phyloP scores from a whole-genome alignment of 2,329 filamentous ascomycete species.

The Alternaria longipes region DNA sequence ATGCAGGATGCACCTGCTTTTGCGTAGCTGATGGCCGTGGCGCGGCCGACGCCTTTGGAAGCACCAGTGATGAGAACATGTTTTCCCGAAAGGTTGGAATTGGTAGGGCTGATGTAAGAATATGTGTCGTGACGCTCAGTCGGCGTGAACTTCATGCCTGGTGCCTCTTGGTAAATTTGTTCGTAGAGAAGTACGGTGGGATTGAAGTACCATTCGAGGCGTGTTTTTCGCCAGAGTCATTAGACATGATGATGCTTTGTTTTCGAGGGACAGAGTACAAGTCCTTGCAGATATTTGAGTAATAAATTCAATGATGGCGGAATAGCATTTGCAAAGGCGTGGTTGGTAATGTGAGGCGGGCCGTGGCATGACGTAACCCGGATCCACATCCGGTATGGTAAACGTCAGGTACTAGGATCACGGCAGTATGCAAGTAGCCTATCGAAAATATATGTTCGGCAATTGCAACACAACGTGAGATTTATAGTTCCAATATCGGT shows the following conservation, averaged over 20 bases:
- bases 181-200: neutral
- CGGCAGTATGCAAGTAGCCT: neutral
- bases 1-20: constrained; percentile 64
- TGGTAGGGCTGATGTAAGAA: constrained; percentile 57
- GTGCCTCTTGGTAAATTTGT: neutral
- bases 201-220: neutral
- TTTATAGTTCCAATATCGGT: neutral
- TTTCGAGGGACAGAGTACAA: neutral
- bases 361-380: neutral
- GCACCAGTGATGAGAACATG: constrained; percentile 64
- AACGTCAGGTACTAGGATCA: neutral
- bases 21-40: constrained; percentile 64
- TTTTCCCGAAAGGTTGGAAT: constrained; percentile 46
- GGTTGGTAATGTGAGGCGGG: neutral
- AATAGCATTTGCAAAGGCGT: neutral
- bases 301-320: neutral
- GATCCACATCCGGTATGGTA: neutral
- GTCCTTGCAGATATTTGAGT: neutral
- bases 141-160: constrained; percentile 20
- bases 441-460: neutral
- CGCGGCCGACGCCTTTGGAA: constrained; percentile 63
- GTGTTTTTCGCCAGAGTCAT: neutral
- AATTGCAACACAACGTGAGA: neutral
- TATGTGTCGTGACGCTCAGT: constrained; percentile 61
- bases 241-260: neutral